Evolutionary conservation across 768 basidiomycete genomes (phyloP), one percentile per base, ranked within the genome.

Genomic region (Lactarius tabidus): DNA sequence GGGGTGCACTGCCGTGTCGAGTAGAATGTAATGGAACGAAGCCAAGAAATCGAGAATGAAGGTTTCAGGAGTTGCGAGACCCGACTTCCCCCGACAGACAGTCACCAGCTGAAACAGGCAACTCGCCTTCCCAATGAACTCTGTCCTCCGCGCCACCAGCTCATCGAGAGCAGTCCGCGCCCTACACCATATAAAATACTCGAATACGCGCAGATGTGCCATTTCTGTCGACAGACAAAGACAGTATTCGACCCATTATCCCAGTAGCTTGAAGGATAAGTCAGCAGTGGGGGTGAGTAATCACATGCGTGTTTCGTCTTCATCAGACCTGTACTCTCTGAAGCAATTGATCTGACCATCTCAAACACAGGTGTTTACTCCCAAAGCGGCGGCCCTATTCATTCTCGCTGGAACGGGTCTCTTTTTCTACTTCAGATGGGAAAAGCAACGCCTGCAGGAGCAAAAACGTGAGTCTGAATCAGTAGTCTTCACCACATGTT

Each of bases 381-480:
- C 93, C 31, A 82, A 80, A 59, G 87, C 95, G 1, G 95, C 92
- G 0, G 86, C 81, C 0, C 71, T 98, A 26, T 97, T 99, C 74
- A 75, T 96, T n/a, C 78, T 83, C 1, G 88, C 93, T 8, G 95
- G 95, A 1, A 77, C 83, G 14, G 95, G 88, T 2, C 79, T 99
- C 20, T 91, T 86, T 72, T 87, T 83, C 70, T 98, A 98, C 78
- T 98, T 99, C 77, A 83, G 86, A 59, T 79, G 85, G 62, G 95
- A 98, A 76, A 98, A 98, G 78, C 80, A 80, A 45, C 84, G 88
- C 69, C 74, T 96, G 29, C 78, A 84, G 33, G 90, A 92, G 73
- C 81, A 88, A 72, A 88, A 88, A 73, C 86, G 93, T 93, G 66
- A 62, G 85, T 68, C 17, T 10, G 8, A 41, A 17, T 53, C 26